phyloP scores from a whole-genome alignment of 75 land plant species.

The Cunninghamia lanceolata region DNA sequence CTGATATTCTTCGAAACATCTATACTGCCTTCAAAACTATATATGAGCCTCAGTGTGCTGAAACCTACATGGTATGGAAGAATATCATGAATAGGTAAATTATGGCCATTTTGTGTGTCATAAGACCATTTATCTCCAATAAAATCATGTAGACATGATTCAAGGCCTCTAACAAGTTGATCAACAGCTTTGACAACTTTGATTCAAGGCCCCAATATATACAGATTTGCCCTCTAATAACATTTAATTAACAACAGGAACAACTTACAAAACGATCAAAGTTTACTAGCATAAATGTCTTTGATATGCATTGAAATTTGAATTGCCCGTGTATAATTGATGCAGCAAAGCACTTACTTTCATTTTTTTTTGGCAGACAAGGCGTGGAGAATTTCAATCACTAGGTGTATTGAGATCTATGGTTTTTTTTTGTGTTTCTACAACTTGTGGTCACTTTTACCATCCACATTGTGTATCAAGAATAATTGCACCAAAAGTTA shows the following conservation, averaged over 20 bases:
- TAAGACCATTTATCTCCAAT: background rate
- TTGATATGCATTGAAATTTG: too few relatives aligned
- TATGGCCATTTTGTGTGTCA: background rate
- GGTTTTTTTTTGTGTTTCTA: too few relatives aligned
- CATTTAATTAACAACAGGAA: background rate
- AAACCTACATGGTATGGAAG: background rate
- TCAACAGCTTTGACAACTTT: background rate
- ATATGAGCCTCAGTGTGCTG: background rate
- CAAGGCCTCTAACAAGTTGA: background rate
- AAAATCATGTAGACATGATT: background rate
- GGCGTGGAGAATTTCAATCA: too few relatives aligned
- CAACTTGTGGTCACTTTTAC: too few relatives aligned
- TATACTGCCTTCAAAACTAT: background rate
- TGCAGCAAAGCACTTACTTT: too few relatives aligned
- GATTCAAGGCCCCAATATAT: background rate
- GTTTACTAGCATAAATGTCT: background rate
- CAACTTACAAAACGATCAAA: background rate
- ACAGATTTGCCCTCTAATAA: background rate
- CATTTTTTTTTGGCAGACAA: too few relatives aligned
- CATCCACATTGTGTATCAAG: too few relatives aligned
- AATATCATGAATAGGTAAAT: background rate
- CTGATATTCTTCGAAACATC: background rate
- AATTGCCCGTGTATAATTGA: too few relatives aligned
- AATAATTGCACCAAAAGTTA: too few relatives aligned
- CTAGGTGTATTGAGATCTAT: too few relatives aligned